A percentile compares a stretch with the other conserved stretches of the same genome.
These are phyloP conservation scores for Lentinula sp. DNA, from an alignment of 768 basidiomycete genomes.

Conservation along the genomic window DNA sequence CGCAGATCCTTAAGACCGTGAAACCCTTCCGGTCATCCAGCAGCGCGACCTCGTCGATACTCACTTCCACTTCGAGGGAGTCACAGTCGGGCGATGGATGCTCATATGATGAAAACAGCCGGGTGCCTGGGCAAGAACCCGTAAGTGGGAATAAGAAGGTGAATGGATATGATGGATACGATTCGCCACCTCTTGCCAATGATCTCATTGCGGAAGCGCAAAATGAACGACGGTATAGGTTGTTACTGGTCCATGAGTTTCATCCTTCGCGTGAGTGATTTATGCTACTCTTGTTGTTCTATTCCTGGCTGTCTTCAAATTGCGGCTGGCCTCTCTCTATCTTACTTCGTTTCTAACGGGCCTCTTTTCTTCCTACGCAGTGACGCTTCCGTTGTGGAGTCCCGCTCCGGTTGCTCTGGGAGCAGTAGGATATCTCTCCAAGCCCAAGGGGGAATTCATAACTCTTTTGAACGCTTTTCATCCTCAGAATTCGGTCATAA, in stretches of 20 bases:
- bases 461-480: conserved; percentile 66
- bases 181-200: conserved; percentile 32
- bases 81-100: conserved; percentile 3
- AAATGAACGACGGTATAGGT: conserved; percentile 65
- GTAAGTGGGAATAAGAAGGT: conserved; percentile 2
- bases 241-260: conserved; percentile 61
- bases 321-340: not conserved
- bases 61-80: conserved; percentile 20
- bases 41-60: conserved; percentile 22
- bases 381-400: conserved; percentile 66
- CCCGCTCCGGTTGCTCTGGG: conserved; percentile 60
- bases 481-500: conserved; percentile 40
- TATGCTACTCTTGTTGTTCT: not conserved
- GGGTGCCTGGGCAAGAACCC: not conserved
- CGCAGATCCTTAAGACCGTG: conserved; percentile 32
- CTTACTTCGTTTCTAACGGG: not conserved
- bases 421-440: conserved; percentile 69
- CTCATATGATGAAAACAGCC: not conserved
- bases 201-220: conserved; percentile 32
- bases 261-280: conserved; percentile 55
- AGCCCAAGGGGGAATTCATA: conserved; percentile 63
- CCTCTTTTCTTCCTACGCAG: conserved; percentile 20
- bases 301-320: not conserved
- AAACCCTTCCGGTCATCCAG: conserved; percentile 23
- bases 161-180: conserved; percentile 26